Evolutionary conservation across 2,329 filamentous ascomycete species (phyloP).

Genomic region (Fusarium poae): DNA sequence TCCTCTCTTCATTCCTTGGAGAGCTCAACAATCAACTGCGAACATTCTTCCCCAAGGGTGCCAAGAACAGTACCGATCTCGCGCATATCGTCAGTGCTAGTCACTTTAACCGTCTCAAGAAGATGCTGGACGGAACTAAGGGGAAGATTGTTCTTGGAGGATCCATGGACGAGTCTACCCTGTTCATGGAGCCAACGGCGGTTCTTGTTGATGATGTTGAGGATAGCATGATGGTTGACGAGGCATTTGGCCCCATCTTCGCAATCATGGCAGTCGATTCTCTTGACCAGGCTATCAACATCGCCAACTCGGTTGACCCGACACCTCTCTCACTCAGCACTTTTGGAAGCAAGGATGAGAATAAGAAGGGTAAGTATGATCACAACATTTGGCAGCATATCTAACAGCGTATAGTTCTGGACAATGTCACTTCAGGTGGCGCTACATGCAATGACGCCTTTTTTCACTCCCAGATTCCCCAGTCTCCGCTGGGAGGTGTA

Average conservation of each 20-base stretch:
- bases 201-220: constrained; percentile 79
- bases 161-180: constrained; percentile 80
- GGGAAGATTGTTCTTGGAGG: constrained; percentile 92
- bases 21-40: constrained; percentile 78
- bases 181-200: constrained; percentile 93
- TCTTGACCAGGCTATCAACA: constrained; percentile 86
- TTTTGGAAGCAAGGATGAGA: constrained; percentile 86
- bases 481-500: constrained; percentile 63
- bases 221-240: constrained; percentile 84
- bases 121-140: constrained; percentile 85
- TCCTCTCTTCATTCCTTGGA: constrained; percentile 78
- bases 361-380: constrained; percentile 72
- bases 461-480: constrained; percentile 58
- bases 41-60: constrained; percentile 87
- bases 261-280: constrained; percentile 82
- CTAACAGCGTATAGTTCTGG: constrained; percentile 54
- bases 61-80: constrained; percentile 82
- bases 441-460: constrained; percentile 65
- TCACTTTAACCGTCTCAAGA: constrained; percentile 86
- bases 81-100: constrained; percentile 82
- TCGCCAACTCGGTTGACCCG: constrained; percentile 83
- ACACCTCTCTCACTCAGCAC: constrained; percentile 88
- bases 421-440: constrained; percentile 61
- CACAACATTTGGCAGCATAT: background rate
- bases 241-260: constrained; percentile 94